phyloP scores from a whole-genome alignment of 2,329 filamentous ascomycete species.

The Chrysoporthe puriensis region DNA sequence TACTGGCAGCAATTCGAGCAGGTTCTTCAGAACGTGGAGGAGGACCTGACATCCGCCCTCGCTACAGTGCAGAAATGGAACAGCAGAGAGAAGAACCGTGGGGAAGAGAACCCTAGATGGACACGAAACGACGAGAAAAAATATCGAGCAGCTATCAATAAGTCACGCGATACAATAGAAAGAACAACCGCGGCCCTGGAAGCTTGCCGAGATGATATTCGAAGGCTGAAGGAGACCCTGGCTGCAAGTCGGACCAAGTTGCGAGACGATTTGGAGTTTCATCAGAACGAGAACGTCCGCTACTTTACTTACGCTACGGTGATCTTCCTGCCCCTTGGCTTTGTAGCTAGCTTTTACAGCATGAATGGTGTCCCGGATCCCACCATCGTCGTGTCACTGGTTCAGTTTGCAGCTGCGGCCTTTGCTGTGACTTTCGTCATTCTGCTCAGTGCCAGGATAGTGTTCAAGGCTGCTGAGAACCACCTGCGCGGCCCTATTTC shows the following conservation, averaged over 20 bases:
- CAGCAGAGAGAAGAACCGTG: conserved; percentile 34
- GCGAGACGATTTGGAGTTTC: conserved; percentile 25
- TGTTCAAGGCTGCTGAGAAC: background rate
- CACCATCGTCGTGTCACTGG: conserved; percentile 30
- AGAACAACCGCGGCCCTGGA: conserved; percentile 2
- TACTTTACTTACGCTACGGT: conserved; percentile 42
- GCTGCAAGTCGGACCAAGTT: conserved; percentile 15
- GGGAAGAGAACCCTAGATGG: conserved; percentile 37
- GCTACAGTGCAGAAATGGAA: conserved; percentile 32
- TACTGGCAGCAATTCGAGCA: conserved; percentile 9
- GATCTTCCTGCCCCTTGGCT: conserved; percentile 39
- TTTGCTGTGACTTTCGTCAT: conserved; percentile 11
- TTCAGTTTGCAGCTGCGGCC: conserved; percentile 16
- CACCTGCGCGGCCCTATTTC: no score
- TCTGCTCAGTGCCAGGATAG: background rate
- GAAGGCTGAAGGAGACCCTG: conserved; percentile 9
- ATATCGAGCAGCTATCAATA: conserved; percentile 32
- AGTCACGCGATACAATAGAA: conserved; percentile 8
- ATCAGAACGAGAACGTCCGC: conserved; percentile 35
- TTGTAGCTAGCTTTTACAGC: conserved; percentile 39
- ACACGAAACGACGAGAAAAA: conserved; percentile 38
- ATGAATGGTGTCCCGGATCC: conserved; percentile 35
- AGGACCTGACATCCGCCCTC: background rate
- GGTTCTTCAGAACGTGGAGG: conserved; percentile 7
- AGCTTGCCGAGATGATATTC: conserved; percentile 1